Evolutionary conservation across 2,329 filamentous ascomycete species (phyloP).

Genomic region (Plectosphaerella sp.): DNA sequence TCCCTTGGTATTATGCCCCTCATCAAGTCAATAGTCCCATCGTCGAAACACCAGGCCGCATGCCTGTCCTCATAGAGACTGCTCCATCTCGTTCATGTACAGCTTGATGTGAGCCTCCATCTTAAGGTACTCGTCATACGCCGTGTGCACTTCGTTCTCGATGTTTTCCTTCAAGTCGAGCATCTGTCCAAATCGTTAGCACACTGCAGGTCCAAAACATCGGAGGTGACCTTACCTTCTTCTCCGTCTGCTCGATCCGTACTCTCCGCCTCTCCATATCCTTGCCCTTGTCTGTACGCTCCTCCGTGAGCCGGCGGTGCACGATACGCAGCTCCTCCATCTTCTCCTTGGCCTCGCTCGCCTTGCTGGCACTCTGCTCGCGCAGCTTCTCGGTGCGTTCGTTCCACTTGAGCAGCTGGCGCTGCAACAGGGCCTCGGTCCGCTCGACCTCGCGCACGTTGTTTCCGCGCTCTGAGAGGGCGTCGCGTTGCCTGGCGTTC

Average conservation of each 20-base stretch:
- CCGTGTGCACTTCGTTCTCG: slow-evolving; percentile 85
- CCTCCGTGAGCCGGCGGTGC: slow-evolving; percentile 77
- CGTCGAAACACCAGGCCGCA: not conserved
- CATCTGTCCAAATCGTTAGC: slow-evolving; percentile 61
- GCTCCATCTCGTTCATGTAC: slow-evolving; percentile 99
- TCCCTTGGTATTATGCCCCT: slow-evolving; percentile 29
- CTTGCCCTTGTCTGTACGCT: slow-evolving; percentile 79
- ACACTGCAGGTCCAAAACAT: slow-evolving; percentile 6
- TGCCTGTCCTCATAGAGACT: slow-evolving; percentile 29
- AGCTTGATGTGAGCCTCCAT: slow-evolving; percentile 96
- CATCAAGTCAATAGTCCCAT: slow-evolving; percentile 10
- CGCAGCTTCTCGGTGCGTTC: slow-evolving; percentile 82
- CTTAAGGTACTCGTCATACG: slow-evolving; percentile 93
- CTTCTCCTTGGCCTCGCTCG: slow-evolving; percentile 72
- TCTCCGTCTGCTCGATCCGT: slow-evolving; percentile 97
- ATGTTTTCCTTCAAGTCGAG: slow-evolving; percentile 96
- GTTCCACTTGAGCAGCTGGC: slow-evolving; percentile 80
- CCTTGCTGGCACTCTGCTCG: slow-evolving; percentile 75
- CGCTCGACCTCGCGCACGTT: slow-evolving; percentile 90
- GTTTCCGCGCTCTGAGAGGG: slow-evolving; percentile 80
- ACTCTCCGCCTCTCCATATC: slow-evolving; percentile 90
- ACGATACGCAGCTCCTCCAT: slow-evolving; percentile 85
- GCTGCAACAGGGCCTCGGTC: slow-evolving; percentile 75
- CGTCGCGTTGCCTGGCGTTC: slow-evolving; percentile 78
- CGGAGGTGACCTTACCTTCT: slow-evolving; percentile 65